Evolutionary conservation across 1,284 basidiomycete species (phyloP).

Genomic region (Cutaneotrichosporon arboriforme): DNA sequence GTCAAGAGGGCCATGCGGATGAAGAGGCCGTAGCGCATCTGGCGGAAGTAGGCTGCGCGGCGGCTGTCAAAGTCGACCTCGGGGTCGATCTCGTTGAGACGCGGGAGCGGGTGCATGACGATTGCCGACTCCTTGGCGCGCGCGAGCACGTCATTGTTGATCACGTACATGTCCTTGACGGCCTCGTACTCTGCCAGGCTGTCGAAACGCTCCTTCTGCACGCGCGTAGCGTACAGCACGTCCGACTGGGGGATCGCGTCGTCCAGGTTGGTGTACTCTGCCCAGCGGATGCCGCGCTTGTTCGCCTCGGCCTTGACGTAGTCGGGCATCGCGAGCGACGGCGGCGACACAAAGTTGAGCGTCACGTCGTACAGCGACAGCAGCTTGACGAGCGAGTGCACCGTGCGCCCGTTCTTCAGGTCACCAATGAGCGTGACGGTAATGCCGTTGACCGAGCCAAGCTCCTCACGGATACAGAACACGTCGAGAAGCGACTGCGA

Average conservation of each 20-base stretch:
- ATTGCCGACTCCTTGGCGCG: constrained; percentile 94
- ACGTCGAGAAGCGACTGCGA: constrained; percentile 93
- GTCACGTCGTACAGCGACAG: constrained; percentile 85
- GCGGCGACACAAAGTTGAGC: constrained; percentile 93
- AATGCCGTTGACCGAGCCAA: constrained; percentile 94
- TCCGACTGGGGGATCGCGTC: constrained; percentile 90
- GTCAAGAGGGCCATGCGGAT: constrained; percentile 71
- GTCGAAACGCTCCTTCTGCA: constrained; percentile 92
- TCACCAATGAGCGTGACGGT: constrained; percentile 93
- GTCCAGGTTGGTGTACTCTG: constrained; percentile 77
- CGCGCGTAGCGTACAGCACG: constrained; percentile 92
- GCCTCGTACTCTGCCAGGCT: constrained; percentile 76
- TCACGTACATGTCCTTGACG: constrained; percentile 87
- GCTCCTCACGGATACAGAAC: constrained; percentile 95
- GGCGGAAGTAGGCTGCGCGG: constrained; percentile 94
- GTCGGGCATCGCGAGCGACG: constrained; percentile 85
- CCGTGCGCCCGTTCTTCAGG: constrained; percentile 96
- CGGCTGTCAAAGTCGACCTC: constrained; percentile 96
- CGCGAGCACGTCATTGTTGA: constrained; percentile 88
- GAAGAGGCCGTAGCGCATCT: constrained; percentile 97
- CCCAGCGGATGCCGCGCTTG: constrained; percentile 72
- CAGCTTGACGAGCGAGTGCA: constrained; percentile 90
- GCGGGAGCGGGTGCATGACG: constrained; percentile 95
- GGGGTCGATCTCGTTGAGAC: constrained; percentile 94
- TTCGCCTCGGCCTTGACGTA: constrained; percentile 74